phyloP scores from a whole-genome alignment of 2,329 filamentous ascomycete genomes.

The Drechmeria coniospora region DNA sequence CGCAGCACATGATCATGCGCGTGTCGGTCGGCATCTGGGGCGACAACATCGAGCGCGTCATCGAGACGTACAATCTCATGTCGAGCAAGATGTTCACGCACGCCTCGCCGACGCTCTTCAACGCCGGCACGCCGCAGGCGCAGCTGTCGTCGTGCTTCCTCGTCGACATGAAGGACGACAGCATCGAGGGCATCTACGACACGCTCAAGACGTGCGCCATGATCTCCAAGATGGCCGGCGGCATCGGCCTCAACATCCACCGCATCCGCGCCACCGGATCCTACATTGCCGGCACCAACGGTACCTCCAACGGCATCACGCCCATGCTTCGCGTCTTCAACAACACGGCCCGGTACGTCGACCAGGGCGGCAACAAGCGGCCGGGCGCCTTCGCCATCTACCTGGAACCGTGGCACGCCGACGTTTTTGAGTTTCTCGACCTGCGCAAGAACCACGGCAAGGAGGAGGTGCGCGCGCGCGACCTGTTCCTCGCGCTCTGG shows the following conservation, averaged over 20 bases:
- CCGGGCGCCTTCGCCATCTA: slow-evolving; percentile 98
- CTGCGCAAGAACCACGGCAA: slow-evolving; percentile 99
- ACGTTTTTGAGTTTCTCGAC: slow-evolving; percentile 95
- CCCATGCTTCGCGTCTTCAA: slow-evolving; percentile 99
- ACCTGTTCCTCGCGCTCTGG: slow-evolving; percentile 96
- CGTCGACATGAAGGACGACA: slow-evolving; percentile 98
- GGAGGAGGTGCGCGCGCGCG: slow-evolving; percentile 90
- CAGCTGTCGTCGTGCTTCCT: slow-evolving; percentile 98
- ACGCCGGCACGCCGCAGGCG: slow-evolving; percentile 84
- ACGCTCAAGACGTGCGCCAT: slow-evolving; percentile 98
- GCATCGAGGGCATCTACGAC: slow-evolving; percentile 98
- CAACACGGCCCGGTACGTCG: slow-evolving; percentile 96
- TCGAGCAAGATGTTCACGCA: slow-evolving; percentile 98
- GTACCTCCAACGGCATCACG: slow-evolving; percentile 91
- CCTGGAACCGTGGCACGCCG: slow-evolving; percentile 95
- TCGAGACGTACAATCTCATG: slow-evolving; percentile 98
- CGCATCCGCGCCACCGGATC: slow-evolving; percentile 94
- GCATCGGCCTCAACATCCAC: slow-evolving; percentile 93
- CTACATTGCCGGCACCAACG: slow-evolving; percentile 96
- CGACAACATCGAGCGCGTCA: slow-evolving; percentile 81
- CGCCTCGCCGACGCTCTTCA: slow-evolving; percentile 94
- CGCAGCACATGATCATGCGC: slow-evolving; percentile 99
- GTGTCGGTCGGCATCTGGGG: slow-evolving; percentile 95
- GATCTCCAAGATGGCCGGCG: slow-evolving; percentile 99
- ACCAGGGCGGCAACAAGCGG: slow-evolving; percentile 98